Evolutionary conservation across 441 rosid species (phyloP).

Genomic region (Capsella rubella): DNA sequence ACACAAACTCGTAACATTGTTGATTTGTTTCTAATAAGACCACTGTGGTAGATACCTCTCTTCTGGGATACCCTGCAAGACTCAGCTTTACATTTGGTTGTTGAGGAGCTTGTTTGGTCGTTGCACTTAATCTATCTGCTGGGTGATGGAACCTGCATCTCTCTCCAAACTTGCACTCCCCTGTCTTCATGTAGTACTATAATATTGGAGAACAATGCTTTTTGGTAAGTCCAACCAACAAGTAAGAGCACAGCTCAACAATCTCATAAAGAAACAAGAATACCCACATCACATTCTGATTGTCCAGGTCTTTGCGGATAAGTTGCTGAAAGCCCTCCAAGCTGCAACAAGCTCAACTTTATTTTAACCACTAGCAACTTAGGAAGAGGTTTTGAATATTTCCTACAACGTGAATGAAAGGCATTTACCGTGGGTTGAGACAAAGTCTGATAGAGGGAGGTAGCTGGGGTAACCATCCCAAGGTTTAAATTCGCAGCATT

Average conservation of each 20-base stretch:
- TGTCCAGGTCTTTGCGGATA: slow-evolving; percentile 95
- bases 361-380: slow-evolving; percentile 10
- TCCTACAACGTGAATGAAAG: slow-evolving; percentile 13
- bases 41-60: slow-evolving; percentile 65
- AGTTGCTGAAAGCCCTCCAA: slow-evolving; percentile 54
- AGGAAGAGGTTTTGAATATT: slow-evolving; percentile 7
- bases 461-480: slow-evolving; percentile 62
- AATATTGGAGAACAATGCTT: slow-evolving; percentile 25
- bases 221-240: slow-evolving; percentile 24
- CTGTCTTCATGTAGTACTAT: slow-evolving; percentile 94
- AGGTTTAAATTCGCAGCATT: slow-evolving; percentile 55
- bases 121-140: slow-evolving; percentile 59
- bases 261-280: slow-evolving; percentile 18
- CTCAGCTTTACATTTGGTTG: slow-evolving; percentile 68
- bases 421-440: slow-evolving; percentile 40
- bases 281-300: slow-evolving; percentile 87
- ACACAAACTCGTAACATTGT: slow-evolving; percentile 13
- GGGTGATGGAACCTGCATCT: slow-evolving; percentile 93
- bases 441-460: slow-evolving; percentile 69
- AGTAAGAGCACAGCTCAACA: slow-evolving; percentile 18
- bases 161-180: slow-evolving; percentile 85
- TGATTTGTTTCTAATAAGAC: neutral
- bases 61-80: slow-evolving; percentile 93
- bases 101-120: slow-evolving; percentile 54
- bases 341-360: slow-evolving; percentile 52